phyloP scores from a whole-genome alignment of 192 early-diverging fungal genomes.

The Kickxella alabastrina region DNA sequence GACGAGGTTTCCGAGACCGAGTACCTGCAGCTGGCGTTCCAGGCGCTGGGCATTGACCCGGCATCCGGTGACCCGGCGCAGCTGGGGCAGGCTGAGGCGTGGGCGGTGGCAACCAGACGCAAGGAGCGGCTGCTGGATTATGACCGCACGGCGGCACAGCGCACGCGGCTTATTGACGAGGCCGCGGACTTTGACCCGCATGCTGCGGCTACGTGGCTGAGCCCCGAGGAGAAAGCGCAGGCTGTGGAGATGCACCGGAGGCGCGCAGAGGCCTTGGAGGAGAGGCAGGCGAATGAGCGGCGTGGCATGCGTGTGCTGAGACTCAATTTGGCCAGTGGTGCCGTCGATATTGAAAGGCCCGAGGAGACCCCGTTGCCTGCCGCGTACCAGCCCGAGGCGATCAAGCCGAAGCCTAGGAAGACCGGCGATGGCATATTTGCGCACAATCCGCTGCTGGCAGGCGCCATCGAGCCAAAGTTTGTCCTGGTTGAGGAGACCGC shows the following conservation, averaged over 20 bases:
- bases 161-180: slow-evolving; percentile 49
- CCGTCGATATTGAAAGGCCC: slow-evolving; percentile 11
- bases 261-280: slow-evolving; percentile 5
- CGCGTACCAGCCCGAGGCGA: slow-evolving; percentile 4
- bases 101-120: slow-evolving; percentile 36
- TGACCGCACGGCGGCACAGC: slow-evolving; percentile 50
- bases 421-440: slow-evolving; percentile 14
- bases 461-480: slow-evolving; percentile 27
- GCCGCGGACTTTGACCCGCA: slow-evolving; percentile 36
- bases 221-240: slow-evolving; percentile 31
- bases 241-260: slow-evolving; percentile 9
- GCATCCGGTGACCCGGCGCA: slow-evolving; percentile 5
- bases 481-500: slow-evolving; percentile 9
- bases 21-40: slow-evolving; percentile 35
- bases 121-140: slow-evolving; percentile 47
- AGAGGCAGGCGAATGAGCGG: slow-evolving; percentile 25
- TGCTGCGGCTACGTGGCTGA: slow-evolving; percentile 43
- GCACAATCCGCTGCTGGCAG: slow-evolving; percentile 21
- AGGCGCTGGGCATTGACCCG: slow-evolving; percentile 24
- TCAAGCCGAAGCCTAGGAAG: neutral
- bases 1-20: slow-evolving; percentile 29
- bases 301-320: slow-evolving; percentile 45
- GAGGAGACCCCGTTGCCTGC: neutral
- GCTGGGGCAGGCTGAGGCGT: slow-evolving; percentile 26
- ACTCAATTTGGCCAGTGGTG: slow-evolving; percentile 15